Evolutionary conservation across 139 green algal genomes (phyloP), one percentile per base, ranked within the genome.

Genomic region (Chlamydomonas eustigma): DNA sequence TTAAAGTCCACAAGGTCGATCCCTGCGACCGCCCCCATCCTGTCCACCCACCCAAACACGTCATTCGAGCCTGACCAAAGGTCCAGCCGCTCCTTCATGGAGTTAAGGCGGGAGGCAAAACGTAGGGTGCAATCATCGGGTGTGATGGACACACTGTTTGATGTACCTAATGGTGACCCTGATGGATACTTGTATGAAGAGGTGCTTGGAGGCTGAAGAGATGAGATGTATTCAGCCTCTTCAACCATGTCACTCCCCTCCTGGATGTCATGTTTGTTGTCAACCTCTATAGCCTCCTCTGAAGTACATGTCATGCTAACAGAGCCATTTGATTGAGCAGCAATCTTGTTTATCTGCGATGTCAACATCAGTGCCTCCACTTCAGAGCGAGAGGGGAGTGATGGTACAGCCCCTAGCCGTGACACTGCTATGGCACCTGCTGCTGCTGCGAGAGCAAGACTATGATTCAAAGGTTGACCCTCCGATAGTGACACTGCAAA

Each of bases 101-200:
- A 87, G 80, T 92, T 93, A 31, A 93, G 81, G 0, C 88, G 78
- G 1, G 83, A 87, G 0, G 78, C 87, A 74, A 91, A 91, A 1
- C 39, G 30, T 4, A 81, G 66, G 28, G 85, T 76, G 75, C 64
- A 87, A 34, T 64, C 74, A n/a, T 58, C 1, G 44, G 4, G 18
- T n/a, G 2, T 37, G 68, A 32, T 2, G 37, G 1, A 12, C 12
- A 0, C 4, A 30, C n/a, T n/a, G n/a, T n/a, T n/a, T n/a, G n/a
- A n/a, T n/a, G n/a, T n/a, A n/a, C n/a, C n/a, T n/a, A n/a, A n/a
- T n/a, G n/a, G n/a, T n/a, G n/a, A n/a, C n/a, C n/a, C n/a, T n/a
- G n/a, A n/a, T n/a, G n/a, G n/a, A n/a, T n/a, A n/a, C n/a, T n/a
- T n/a, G n/a, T n/a, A n/a, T n/a, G n/a, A n/a, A n/a, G n/a, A n/a